Percentiles rank a stretch among this genome's conserved stretches.
Conservation (phyloP, 140 eudicot genomes). For the Anethum foeniculum region DNA sequence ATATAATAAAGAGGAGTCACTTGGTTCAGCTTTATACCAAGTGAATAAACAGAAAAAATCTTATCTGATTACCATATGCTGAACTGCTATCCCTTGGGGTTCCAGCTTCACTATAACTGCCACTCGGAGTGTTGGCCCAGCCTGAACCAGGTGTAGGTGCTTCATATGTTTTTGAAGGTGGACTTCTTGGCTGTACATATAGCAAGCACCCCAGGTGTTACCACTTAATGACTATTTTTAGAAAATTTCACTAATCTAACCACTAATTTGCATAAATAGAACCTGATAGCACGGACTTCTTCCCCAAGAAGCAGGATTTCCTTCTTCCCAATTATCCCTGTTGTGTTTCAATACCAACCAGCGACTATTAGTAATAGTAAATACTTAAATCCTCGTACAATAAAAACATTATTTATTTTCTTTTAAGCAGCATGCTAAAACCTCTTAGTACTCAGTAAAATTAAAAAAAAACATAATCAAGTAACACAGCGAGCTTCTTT, state of each 20-base stretch:
- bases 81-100: slow-evolving; percentile 78
- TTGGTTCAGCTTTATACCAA: not conserved
- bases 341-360: slow-evolving; percentile 8
- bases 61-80: slow-evolving; percentile 48
- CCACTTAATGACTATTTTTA: not conserved
- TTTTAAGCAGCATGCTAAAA: not conserved
- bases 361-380: not conserved
- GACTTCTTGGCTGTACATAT: slow-evolving; percentile 76
- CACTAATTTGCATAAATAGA: not conserved
- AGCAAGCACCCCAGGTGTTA: not conserved
- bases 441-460: not conserved
- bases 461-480: not conserved
- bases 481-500: not conserved
- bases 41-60: not conserved
- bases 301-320: slow-evolving; percentile 92
- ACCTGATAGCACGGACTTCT: slow-evolving; percentile 85
- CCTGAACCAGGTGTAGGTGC: slow-evolving; percentile 99
- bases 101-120: slow-evolving; percentile 83
- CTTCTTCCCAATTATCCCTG: slow-evolving; percentile 95
- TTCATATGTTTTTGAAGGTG: slow-evolving; percentile 87
- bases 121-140: slow-evolving; percentile 72
- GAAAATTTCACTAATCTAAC: not conserved
- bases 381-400: not conserved
- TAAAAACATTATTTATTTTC: too few species aligned
- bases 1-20: not conserved